These are phyloP conservation scores for Penicillium griseofulvum DNA, from an alignment of 2,329 filamentous ascomycete genomes.

Conservation along the genomic window DNA sequence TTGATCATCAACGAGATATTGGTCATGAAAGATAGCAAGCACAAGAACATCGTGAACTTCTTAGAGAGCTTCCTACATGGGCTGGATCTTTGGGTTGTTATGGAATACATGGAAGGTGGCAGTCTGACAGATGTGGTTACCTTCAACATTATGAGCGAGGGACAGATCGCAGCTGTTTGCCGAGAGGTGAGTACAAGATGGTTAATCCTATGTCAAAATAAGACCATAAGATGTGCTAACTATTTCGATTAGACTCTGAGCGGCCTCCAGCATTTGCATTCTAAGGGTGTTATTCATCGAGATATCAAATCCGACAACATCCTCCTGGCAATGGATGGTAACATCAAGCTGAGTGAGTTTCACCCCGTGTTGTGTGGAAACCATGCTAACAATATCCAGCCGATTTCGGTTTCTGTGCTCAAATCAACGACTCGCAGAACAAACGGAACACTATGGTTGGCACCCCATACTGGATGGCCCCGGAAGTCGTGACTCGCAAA, in stretches of 20 bases:
- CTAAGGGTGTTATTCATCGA: conserved; percentile 95
- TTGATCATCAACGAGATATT: conserved; percentile 98
- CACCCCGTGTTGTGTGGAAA: not conserved
- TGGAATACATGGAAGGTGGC: conserved; percentile 99
- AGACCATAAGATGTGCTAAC: conserved; percentile 13
- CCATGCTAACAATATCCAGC: conserved; percentile 53
- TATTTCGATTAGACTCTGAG: conserved; percentile 62
- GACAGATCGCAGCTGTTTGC: conserved; percentile 94
- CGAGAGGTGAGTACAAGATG: conserved; percentile 60
- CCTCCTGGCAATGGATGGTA: conserved; percentile 84
- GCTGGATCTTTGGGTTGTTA: conserved; percentile 95
- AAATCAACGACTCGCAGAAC: conserved; percentile 94
- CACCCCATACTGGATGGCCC: conserved; percentile 99
- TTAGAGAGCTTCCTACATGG: conserved; percentile 91
- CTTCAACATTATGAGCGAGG: conserved; percentile 98
- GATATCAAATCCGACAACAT: conserved; percentile 99
- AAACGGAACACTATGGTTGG: conserved; percentile 99
- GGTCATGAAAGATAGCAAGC: conserved; percentile 98
- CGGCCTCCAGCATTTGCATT: conserved; percentile 91
- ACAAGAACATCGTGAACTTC: conserved; percentile 99
- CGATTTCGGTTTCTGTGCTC: conserved; percentile 97
- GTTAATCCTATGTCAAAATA: not conserved
- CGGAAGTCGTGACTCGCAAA: conserved; percentile 93
- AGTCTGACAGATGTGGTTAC: conserved; percentile 97
- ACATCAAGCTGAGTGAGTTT: conserved; percentile 89